Percentiles rank a stretch among this genome's conserved stretches.
Conservation (phyloP, 78 protist genomes). For the Dictyostelium discoideum region DNA sequence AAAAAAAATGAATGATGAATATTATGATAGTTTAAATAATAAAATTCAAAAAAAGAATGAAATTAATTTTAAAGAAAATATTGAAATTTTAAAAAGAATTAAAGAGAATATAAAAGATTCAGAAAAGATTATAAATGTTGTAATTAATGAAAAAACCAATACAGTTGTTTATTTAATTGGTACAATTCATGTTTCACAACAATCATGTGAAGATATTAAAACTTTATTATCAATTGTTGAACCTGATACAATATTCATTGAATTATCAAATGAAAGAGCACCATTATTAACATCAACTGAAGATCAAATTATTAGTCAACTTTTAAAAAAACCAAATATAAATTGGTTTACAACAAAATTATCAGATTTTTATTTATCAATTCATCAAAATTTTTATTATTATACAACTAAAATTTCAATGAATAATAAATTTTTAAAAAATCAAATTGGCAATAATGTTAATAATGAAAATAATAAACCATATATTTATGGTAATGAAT, state of each 20-base stretch:
- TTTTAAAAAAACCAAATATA: neutral
- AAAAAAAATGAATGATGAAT: neutral
- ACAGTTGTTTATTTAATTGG: slow-evolving; percentile 35
- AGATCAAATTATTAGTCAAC: neutral
- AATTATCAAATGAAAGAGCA: slow-evolving; percentile 30
- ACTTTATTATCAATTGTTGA: slow-evolving; percentile 17
- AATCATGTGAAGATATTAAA: neutral
- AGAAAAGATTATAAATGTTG: neutral
- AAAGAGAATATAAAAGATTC: neutral
- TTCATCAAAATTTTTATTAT: neutral
- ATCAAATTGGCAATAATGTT: neutral
- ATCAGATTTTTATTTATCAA: neutral
- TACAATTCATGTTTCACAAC: slow-evolving; percentile 2
- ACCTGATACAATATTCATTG: slow-evolving; percentile 59
- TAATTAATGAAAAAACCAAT: slow-evolving; percentile 3
- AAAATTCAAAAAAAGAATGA: neutral
- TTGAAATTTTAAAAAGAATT: slow-evolving; percentile 7
- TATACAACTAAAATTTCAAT: slow-evolving; percentile 11
- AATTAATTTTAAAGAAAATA: neutral
- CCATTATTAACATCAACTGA: neutral
- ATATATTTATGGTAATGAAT: slow-evolving; percentile 32
- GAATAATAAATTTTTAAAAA: neutral
- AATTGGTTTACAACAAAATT: slow-evolving; percentile 15
- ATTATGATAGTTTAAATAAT: neutral
- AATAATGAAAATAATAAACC: neutral